Conservation (phyloP, 2,329 filamentous ascomycete genomes). For the Knoxdaviesia capensis region DNA sequence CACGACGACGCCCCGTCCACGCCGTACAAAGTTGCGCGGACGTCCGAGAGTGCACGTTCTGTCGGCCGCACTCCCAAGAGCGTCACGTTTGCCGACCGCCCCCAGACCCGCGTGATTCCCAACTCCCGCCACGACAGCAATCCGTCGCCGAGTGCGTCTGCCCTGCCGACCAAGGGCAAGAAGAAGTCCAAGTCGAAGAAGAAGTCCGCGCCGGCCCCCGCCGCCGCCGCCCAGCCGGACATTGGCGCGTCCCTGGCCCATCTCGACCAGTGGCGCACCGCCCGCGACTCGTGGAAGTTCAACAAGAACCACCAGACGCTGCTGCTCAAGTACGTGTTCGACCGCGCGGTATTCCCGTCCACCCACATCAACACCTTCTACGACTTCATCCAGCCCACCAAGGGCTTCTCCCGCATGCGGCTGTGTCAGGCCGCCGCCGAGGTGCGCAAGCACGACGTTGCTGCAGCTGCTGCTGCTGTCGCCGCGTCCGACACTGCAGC, state of each 20-base stretch:
- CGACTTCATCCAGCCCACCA: conserved; percentile 60
- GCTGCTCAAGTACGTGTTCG: conserved; percentile 66
- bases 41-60: too few species aligned
- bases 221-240: conserved; percentile 14
- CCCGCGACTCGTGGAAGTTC: conserved; percentile 70
- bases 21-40: too few species aligned
- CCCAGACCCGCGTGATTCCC: too few species aligned
- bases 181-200: conserved; percentile 18
- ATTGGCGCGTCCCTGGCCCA: conserved; percentile 53
- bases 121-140: conserved; percentile 10
- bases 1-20: conserved; percentile 5
- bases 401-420: conserved; percentile 52
- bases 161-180: conserved; percentile 11
- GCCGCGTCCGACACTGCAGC: background rate
- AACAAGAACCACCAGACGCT: conserved; percentile 84
- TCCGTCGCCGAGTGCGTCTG: conserved; percentile 7
- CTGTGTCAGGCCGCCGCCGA: conserved; percentile 46
- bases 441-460: conserved; percentile 34
- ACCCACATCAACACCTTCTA: conserved; percentile 49
- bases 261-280: conserved; percentile 52
- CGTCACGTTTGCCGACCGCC: conserved; percentile 26
- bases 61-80: conserved; percentile 20
- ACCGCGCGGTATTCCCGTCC: conserved; percentile 48
- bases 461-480: conserved; percentile 24
- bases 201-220: conserved; percentile 15